Percentiles rank a stretch among this genome's conserved stretches.
phyloP scores from a whole-genome alignment of 176 grass and related monocot genomes.

The Musa beccarii region DNA sequence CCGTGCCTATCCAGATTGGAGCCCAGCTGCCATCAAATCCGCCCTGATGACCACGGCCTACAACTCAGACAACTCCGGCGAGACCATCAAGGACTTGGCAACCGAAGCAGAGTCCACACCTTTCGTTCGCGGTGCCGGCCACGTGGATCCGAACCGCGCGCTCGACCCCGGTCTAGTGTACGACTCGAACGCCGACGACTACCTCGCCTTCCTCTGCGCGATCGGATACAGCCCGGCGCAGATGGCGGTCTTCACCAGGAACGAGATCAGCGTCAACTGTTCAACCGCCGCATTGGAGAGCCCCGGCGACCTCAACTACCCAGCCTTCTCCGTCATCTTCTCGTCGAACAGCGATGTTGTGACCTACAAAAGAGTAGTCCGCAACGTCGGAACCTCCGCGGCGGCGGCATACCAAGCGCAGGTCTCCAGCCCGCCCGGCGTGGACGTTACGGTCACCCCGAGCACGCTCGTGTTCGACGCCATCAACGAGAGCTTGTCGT shows the following conservation, averaged over 20 bases:
- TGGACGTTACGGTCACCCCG: conserved; percentile 61
- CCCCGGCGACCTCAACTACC: conserved; percentile 85
- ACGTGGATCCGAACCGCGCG: conserved; percentile 61
- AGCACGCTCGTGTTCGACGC: conserved; percentile 73
- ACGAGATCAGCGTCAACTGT: conserved; percentile 41
- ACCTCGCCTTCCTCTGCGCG: conserved; percentile 73
- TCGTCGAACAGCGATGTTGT: conserved; percentile 48
- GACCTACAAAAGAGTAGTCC: conserved; percentile 54
- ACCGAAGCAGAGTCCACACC: conserved; percentile 53
- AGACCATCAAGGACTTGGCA: conserved; percentile 60
- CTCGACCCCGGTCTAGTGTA: conserved; percentile 78
- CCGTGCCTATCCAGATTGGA: conserved; percentile 53
- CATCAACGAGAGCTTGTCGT: conserved; percentile 35
- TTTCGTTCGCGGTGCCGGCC: conserved; percentile 74
- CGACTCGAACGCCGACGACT: conserved; percentile 45
- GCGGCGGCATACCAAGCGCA: conserved; percentile 35
- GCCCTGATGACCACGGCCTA: conserved; percentile 87
- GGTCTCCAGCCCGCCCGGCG: conserved; percentile 39
- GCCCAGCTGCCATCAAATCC: conserved; percentile 66
- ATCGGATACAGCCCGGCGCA: conserved; percentile 40
- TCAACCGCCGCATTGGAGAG: conserved; percentile 28
- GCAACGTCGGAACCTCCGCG: conserved; percentile 51
- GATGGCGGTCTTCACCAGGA: conserved; percentile 60
- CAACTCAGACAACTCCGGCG: conserved; percentile 52
- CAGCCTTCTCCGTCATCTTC: conserved; percentile 51